Evolutionary conservation across 306 rosid genomes (phyloP).

Genomic region (Citrullus mucosospermus): DNA sequence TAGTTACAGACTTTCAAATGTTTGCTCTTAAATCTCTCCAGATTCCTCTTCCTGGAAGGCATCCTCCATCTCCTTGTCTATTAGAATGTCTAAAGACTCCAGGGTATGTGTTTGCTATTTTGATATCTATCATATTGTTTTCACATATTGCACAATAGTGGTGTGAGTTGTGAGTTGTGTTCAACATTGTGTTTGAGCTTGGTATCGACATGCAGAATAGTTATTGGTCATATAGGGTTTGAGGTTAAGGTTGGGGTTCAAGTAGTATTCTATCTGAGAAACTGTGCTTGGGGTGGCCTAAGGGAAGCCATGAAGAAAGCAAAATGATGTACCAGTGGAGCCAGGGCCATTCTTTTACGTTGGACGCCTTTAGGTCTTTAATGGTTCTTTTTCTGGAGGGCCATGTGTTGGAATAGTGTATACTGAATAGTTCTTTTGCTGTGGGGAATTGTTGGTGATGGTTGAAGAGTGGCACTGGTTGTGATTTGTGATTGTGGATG

Average conservation of each 20-base stretch:
- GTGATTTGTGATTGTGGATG: neutral
- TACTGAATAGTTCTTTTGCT: neutral
- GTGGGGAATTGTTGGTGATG: neutral
- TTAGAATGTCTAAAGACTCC: slow-evolving; percentile 27
- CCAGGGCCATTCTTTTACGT: neutral
- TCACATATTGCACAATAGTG: neutral
- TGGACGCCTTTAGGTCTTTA: neutral
- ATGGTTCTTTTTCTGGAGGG: neutral
- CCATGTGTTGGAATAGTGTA: neutral
- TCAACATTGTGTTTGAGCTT: neutral
- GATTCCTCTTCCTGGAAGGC: slow-evolving; percentile 89
- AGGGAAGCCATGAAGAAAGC: neutral
- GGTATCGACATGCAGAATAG: neutral
- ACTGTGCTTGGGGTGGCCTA: neutral
- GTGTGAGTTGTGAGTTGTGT: neutral
- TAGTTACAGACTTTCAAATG: slow-evolving; percentile 84
- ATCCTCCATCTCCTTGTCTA: slow-evolving; percentile 73
- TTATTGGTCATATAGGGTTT: neutral
- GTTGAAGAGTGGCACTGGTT: neutral
- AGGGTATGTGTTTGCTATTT: slow-evolving; percentile 4
- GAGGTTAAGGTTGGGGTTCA: neutral
- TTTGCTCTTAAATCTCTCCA: slow-evolving; percentile 72
- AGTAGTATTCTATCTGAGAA: neutral
- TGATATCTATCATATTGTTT: neutral
- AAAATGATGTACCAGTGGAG: neutral